Evolutionary conservation across 1,284 basidiomycete genomes (phyloP).

Genomic region (Xerocomus amazonicus): DNA sequence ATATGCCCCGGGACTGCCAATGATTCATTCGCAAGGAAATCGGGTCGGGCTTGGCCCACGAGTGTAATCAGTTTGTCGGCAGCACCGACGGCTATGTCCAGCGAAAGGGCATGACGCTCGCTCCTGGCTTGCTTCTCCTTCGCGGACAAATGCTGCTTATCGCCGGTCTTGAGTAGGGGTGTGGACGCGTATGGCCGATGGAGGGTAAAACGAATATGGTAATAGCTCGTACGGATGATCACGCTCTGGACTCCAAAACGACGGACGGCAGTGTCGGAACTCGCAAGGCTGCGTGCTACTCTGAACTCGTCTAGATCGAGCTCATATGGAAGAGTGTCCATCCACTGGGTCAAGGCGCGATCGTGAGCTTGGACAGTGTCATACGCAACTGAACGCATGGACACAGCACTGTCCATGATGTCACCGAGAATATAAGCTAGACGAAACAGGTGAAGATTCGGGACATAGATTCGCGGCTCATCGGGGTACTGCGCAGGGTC

Average conservation of each 20-base stretch:
- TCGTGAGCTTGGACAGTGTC: conserved; percentile 71
- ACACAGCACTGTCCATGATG: conserved; percentile 79
- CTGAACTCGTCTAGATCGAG: conserved; percentile 71
- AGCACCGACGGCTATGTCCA: conserved; percentile 67
- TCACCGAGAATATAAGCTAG: conserved; percentile 74
- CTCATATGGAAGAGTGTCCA: conserved; percentile 66
- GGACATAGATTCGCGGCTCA: conserved; percentile 57
- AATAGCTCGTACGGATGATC: conserved; percentile 68
- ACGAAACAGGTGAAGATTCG: conserved; percentile 70
- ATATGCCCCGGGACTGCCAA: conserved; percentile 74
- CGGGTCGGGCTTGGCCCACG: conserved; percentile 64
- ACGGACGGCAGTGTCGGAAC: conserved; percentile 48
- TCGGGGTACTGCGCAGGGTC: conserved; percentile 57
- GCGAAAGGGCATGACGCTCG: conserved; percentile 45
- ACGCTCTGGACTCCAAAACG: conserved; percentile 73
- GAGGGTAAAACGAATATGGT: conserved; percentile 77
- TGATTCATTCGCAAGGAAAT: conserved; percentile 63
- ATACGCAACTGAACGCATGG: conserved; percentile 68
- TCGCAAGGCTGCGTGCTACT: conserved; percentile 64
- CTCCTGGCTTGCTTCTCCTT: conserved; percentile 43
- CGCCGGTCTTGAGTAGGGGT: conserved; percentile 16
- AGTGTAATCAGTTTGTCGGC: conserved; percentile 75
- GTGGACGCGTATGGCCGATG: conserved; percentile 71
- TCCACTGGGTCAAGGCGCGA: conserved; percentile 62
- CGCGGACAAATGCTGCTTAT: conserved; percentile 29